Evolutionary conservation across 2,329 filamentous ascomycete species (phyloP), one percentile per base, ranked within the genome.

Genomic region (Fusarium domesticum): DNA sequence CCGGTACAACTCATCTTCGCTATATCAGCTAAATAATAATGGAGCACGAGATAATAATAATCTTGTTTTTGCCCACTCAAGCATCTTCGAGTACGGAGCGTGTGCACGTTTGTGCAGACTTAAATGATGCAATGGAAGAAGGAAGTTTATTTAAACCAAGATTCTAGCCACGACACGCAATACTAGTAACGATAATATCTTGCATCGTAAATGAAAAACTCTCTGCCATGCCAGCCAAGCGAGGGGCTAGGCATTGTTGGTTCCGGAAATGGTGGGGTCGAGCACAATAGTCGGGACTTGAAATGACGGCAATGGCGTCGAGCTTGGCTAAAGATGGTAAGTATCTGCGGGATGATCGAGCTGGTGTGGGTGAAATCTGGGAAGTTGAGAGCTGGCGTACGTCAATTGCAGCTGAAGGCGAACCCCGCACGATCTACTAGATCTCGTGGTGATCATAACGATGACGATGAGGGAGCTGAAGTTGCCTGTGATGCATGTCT

Each of bases 281-380:
- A 19, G 42, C 5, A 25, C 18, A 37, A 20, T 31, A 35, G 25
- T 25, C n/a, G 32, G 18, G 46, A 2, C 43, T 45, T 37, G 40
- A 8, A n/a, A 54, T 54, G 51, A 54, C 51, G 51, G 38, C 16
- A 11, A 28, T 39, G 51, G 51, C 51, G 40, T 3, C 18, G 20
- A 18, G n/a, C 45, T 49, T 52, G 25, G 14, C 50, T 47, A 2
- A 38, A 39, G 7, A 2, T 12, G 39, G 51, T 31, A 53, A 48
- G 50, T 31, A 37, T n/a, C 23, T 33, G 50, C 50, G 35, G 50
- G 37, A 47, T 47, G 30, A 15, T 5, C 18, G 6, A 7, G 16
- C 12, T 51, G 34, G 37, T 37, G 44, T 37, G 11, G 48, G 33
- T 38, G 33, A 30, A 19, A 15, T 23, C 4, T 12, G 16, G 16